Evolutionary conservation across 139 green algal genomes (phyloP), one percentile per base, ranked within the genome.

Genomic region (Tetradesmus lagerheimii): DNA sequence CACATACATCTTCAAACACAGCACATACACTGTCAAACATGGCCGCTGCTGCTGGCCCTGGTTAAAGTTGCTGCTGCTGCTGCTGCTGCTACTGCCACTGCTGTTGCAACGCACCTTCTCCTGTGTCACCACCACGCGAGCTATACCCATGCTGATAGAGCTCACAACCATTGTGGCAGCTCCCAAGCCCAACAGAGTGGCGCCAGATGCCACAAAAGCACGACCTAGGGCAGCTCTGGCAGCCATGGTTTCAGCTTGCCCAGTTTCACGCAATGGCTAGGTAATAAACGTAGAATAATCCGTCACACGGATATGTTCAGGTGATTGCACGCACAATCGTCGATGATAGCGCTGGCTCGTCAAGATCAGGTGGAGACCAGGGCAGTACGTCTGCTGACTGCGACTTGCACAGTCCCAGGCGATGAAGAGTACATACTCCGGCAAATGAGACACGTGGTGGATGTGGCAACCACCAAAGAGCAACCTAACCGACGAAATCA

Each of bases 121-220:
- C 27, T 88, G 67, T 15, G 90, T 92, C 9, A 93, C 79, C 2
- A 94, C 85, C 3, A 79, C 86, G 16, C 91, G 82, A 0, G 91
- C 91, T 3, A 95, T 53, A 1, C 71, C 88, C 91, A 95, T 94
- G 34, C 77, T 91, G 8, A 93, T 85, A 15, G 83, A 80, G 77
- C 90, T 92, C 5, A 95, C 67, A 14, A 90, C 85, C 34, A 92
- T 86, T 0, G 91, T 95, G 3, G 81, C 88, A 23, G 77, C 91
- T 29, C 86, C 86, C 0, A 95, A 62, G 34, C 90, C 89, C 1
- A 93, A n/a, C 18, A 95, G 84, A 12, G 91, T 94, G n/a, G 85
- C 90, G 18, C 93, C 93, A n/a, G 91, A 83, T 15, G 91, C 90
- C 14, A 95, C 18, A 2, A 94, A 47, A 0, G 91, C 91, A 15